A percentile compares a stretch with the other conserved stretches of the same genome.
These are phyloP conservation scores for Pleurotus citrinopileatus DNA, from an alignment of 768 basidiomycete species.

Conservation along the genomic window DNA sequence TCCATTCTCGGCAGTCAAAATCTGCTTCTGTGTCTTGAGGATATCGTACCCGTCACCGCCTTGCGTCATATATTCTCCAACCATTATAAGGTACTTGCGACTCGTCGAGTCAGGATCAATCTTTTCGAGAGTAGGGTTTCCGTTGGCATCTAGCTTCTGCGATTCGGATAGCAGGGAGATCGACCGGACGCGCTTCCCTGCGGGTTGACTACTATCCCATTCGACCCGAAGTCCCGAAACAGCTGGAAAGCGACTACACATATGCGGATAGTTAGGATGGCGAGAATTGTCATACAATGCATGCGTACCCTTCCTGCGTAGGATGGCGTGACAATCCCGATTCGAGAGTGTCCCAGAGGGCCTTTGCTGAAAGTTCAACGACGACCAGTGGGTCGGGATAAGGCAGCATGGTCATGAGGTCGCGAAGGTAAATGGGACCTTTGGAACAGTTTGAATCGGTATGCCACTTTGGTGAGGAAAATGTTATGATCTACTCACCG, in stretches of 20 bases:
- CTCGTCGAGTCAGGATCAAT: slow-evolving; percentile 51
- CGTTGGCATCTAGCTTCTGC: slow-evolving; percentile 25
- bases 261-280: no score
- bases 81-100: slow-evolving; percentile 73
- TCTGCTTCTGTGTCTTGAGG: slow-evolving; percentile 61
- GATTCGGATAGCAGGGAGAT: slow-evolving; percentile 56
- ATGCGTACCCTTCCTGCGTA: slow-evolving; percentile 96
- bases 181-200: slow-evolving; percentile 70
- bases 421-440: slow-evolving; percentile 78
- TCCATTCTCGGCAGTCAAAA: slow-evolving; percentile 84
- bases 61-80: slow-evolving; percentile 81
- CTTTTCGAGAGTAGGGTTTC: slow-evolving; percentile 31
- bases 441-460: slow-evolving; percentile 20
- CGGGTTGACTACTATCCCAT: slow-evolving; percentile 78
- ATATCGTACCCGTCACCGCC: slow-evolving; percentile 81
- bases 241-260: slow-evolving; percentile 80
- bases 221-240: slow-evolving; percentile 82
- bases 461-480: background rate
- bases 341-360: slow-evolving; percentile 81
- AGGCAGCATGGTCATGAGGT: slow-evolving; percentile 86
- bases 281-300: no score
- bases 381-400: slow-evolving; percentile 86
- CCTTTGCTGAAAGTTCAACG: slow-evolving; percentile 71
- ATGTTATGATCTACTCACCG: slow-evolving; percentile 37
- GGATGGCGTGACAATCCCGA: slow-evolving; percentile 73